Conservation (phyloP, 305 asterid genomes). For the Lippia alba region DNA sequence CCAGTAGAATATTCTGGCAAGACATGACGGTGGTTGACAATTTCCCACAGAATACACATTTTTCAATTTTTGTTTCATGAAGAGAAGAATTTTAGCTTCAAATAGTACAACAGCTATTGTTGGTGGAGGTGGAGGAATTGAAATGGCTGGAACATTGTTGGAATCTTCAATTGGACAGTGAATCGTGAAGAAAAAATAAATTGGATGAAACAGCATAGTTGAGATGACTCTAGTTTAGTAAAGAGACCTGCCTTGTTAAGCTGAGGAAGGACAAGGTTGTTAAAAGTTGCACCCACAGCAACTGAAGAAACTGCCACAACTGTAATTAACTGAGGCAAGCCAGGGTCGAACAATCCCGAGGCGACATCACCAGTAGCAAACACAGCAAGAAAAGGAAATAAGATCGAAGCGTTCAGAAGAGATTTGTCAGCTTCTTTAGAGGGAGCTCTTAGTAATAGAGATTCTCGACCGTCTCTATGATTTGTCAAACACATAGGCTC, state of each 20-base stretch:
- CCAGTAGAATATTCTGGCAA: too few relatives aligned
- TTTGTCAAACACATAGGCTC: constrained; percentile 93
- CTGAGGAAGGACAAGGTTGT: constrained; percentile 66
- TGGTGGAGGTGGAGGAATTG: too few relatives aligned
- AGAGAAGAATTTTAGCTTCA: too few relatives aligned
- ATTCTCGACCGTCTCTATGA: constrained; percentile 88
- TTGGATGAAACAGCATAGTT: too few relatives aligned
- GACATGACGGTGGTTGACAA: too few relatives aligned
- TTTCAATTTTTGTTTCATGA: too few relatives aligned
- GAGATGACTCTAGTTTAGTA: constrained; percentile 21
- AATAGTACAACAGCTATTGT: too few relatives aligned
- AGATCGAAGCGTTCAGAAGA: constrained; percentile 67
- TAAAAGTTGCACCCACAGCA: constrained; percentile 75
- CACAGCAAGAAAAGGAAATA: constrained; percentile 68
- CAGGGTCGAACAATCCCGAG: constrained; percentile 84
- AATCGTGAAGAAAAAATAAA: too few relatives aligned
- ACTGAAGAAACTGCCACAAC: constrained; percentile 75
- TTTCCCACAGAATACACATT: too few relatives aligned
- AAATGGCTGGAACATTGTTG: too few relatives aligned
- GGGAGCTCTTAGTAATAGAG: constrained; percentile 81
- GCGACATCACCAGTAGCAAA: constrained; percentile 93
- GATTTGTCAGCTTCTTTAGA: constrained; percentile 56
- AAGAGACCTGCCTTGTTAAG: constrained; percentile 69
- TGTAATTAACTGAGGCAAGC: constrained; percentile 81
- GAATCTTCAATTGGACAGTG: too few relatives aligned